Base-by-base conservation (phyloP, 331 rosid species). In the Phaseolus coccineus region DNA sequence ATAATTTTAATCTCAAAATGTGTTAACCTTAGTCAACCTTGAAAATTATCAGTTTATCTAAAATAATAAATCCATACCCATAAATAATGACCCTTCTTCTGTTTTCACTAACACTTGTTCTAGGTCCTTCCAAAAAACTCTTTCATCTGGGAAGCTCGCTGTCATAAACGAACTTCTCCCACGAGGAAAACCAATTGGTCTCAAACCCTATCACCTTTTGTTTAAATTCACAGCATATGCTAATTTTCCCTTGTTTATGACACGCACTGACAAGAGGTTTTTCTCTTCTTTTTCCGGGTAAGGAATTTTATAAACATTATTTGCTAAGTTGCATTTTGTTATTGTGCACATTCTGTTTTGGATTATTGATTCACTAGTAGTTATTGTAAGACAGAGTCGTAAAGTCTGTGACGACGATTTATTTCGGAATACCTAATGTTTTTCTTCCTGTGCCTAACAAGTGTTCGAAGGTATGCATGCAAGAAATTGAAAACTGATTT, bases 181-280 rank as follows among this genome's bases (percentile, higher is more conserved):
- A 57, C 35, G 6, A 25, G 95, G 93, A 57, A 1, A 25, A 57
- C 35, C 64, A 3, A 4, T 57, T 11, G 33, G 64, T 10, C 3
- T 4, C 64, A 11, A 25, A 4, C 16, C n/a, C 37, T 25, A 25
- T 10, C n/a, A 8, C 15, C 33, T 56, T 24, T 56, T 56, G n/a
- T 27, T 55, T 22, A 3, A 55, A 55, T 55, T 22, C 30, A 53
- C 30, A 8, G 30, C 8, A 11, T 57, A 9, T 4, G 7, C 35
- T 1, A 9, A 27, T 9, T 25, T 57, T 2, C 6, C 33, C 64
- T 10, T 57, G 0, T 57, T 15, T 11, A 8, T 57, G 64, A 57
- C 64, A 37, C 37, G n/a, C 0, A 56, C 62, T 1, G 3, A 8
- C 5, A 9, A 22, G 6, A 8, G 11, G 3, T 56, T 19, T 53